phyloP scores from a whole-genome alignment of 768 basidiomycete genomes.

The Boletus vinaceobasis region DNA sequence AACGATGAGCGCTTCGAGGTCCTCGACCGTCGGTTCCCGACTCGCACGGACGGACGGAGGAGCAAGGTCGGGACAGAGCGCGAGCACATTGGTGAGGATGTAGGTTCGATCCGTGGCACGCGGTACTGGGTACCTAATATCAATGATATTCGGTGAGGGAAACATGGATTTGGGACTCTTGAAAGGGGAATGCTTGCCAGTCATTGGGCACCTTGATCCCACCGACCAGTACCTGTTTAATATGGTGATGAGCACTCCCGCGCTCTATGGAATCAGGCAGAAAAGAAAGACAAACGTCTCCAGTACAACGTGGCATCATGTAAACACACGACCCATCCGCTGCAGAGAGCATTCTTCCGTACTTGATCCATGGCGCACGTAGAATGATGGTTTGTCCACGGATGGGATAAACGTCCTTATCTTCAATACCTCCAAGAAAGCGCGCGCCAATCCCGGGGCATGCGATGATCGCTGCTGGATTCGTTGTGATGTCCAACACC shows the following conservation, averaged over 20 bases:
- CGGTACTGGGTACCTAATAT: constrained; percentile 56
- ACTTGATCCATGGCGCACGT: constrained; percentile 47
- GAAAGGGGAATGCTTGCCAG: constrained; percentile 40
- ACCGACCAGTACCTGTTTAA: constrained; percentile 50
- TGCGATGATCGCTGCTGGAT: constrained; percentile 50
- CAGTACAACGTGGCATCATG: constrained; percentile 35
- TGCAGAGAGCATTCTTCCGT: constrained; percentile 32
- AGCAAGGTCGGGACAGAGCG: constrained; percentile 54
- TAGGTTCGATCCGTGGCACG: constrained; percentile 59
- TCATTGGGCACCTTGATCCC: constrained; percentile 58
- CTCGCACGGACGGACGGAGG: constrained; percentile 48
- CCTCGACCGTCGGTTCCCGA: constrained; percentile 47
- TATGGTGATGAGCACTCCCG: not conserved
- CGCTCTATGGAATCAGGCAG: not conserved
- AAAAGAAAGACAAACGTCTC: constrained; percentile 35
- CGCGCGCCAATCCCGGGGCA: constrained; percentile 67
- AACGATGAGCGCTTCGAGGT: constrained; percentile 45
- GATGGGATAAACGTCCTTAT: constrained; percentile 44
- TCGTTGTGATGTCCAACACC: constrained; percentile 11
- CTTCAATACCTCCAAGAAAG: constrained; percentile 49
- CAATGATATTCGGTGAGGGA: not conserved
- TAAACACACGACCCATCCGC: constrained; percentile 33
- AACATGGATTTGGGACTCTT: too few relatives aligned
- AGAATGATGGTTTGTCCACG: constrained; percentile 46
- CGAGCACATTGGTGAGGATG: constrained; percentile 52